Percentiles rank a stretch among this genome's conserved stretches.
phyloP scores from a whole-genome alignment of 208 protist species.

The Wallacemonas sp. region DNA sequence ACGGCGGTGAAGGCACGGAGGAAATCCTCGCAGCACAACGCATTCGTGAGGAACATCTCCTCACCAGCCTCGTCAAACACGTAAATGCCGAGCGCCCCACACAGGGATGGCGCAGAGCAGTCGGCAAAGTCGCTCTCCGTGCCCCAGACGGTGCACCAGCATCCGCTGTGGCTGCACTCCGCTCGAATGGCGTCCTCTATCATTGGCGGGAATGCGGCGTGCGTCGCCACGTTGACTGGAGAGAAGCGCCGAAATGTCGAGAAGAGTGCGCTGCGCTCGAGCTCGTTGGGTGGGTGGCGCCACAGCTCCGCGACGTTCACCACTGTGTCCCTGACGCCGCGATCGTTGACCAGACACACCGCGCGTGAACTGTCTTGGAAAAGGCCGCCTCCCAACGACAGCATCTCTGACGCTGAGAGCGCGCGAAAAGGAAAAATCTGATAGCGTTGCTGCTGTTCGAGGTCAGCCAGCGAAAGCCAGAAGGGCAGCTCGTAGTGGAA shows the following conservation, averaged over 20 bases:
- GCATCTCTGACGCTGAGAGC: neutral
- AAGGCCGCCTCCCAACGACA: neutral
- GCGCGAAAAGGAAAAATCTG: neutral
- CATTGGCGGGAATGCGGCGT: conserved; percentile 22
- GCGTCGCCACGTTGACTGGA: conserved; percentile 56
- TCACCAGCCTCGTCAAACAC: conserved; percentile 55
- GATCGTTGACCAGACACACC: conserved; percentile 26
- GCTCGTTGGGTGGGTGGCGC: neutral
- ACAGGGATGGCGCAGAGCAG: conserved; percentile 32
- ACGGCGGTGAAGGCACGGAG: conserved; percentile 37
- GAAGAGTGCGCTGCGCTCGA: conserved; percentile 8
- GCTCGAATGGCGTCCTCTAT: conserved; percentile 44
- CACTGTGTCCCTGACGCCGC: conserved; percentile 1
- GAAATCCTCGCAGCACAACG: conserved; percentile 41
- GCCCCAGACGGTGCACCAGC: conserved; percentile 79
- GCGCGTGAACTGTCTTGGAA: conserved; percentile 12
- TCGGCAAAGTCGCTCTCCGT: conserved; percentile 46
- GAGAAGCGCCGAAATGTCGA: conserved; percentile 50
- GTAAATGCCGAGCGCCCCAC: conserved; percentile 54
- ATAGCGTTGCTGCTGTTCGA: conserved; percentile 14
- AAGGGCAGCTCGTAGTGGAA: conserved; percentile 44
- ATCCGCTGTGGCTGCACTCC: conserved; percentile 35
- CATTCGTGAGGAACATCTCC: conserved; percentile 51
- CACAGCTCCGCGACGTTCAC: conserved; percentile 27
- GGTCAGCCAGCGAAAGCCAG: conserved; percentile 49